Evolutionary conservation across 345 rosid genomes (phyloP), one percentile per base, ranked within the genome.

Genomic region (Raphanus raphanistrum): DNA sequence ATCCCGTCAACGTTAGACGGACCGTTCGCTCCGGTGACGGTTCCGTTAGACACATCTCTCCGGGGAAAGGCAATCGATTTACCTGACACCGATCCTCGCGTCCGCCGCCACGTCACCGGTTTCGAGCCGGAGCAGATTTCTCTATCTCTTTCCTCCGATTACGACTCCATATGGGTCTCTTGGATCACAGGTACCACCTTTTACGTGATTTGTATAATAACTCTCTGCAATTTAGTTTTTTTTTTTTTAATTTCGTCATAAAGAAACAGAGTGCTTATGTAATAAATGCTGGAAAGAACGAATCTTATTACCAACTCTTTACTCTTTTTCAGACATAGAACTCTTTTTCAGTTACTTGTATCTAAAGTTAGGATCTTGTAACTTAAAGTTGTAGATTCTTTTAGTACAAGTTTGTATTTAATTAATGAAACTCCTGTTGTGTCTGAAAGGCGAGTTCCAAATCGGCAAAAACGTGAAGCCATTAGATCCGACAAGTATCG

Each of bases 121-220:
- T 84, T 87, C 75, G 76, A 78, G 71, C 96, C 93, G 3, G 93
- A 90, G 77, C 96, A 90, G 74, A 84, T 90, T 69, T 89, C 93
- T 5, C 52, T 89, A 16, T 80, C 93, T 36, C 83, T 90, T 12
- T 89, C 96, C 2, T 66, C 82, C 54, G 81, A 50, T 72, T 75
- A 82, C 16, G 90, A 85, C 67, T 90, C 93, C 25, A 70, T 90
- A 10, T 90, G 96, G 96, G 83, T 90, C 68, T 85, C 96, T 26
- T 90, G 96, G 93, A 81, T 90, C 71, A 90, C 92, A 63, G 90
- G 93, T 90, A 73, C 41, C 50, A 15, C 36, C 33, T 8, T 65
- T 32, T 58, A 41, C 72, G 50, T 71, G n/a, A 65, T 32, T 65
- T 28, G 4, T 57, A 55, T 61, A 35, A 31, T 35, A 35, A 35